Evolutionary conservation across 2,329 filamentous ascomycete species (phyloP).

Genomic region (Epichloe scottii): DNA sequence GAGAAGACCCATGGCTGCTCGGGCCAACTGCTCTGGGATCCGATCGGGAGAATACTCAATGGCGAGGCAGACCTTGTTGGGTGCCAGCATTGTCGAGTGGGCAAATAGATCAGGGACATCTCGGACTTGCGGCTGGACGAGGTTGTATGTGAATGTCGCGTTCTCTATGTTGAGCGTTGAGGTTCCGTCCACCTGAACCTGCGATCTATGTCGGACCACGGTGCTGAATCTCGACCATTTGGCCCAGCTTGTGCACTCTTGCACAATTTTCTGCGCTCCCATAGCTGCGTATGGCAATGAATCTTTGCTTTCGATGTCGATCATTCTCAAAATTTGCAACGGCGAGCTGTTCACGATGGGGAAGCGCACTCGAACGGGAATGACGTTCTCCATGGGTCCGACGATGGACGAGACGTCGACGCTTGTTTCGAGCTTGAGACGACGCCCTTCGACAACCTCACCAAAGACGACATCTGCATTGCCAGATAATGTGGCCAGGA

Average conservation of each 20-base stretch:
- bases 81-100: constrained; percentile 25
- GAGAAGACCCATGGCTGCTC: constrained; percentile 32
- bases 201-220: constrained; percentile 36
- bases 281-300: constrained; percentile 38
- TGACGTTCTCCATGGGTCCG: constrained; percentile 33
- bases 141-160: constrained; percentile 31
- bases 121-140: constrained; percentile 27
- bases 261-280: constrained; percentile 37
- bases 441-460: constrained; percentile 36
- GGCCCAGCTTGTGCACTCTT: constrained; percentile 41
- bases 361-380: constrained; percentile 37
- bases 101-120: constrained; percentile 34
- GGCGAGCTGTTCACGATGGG: constrained; percentile 31
- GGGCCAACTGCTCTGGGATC: constrained; percentile 28
- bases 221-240: constrained; percentile 42
- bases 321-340: constrained; percentile 32
- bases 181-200: constrained; percentile 19
- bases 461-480: constrained; percentile 43
- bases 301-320: constrained; percentile 36
- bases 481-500: constrained; percentile 37
- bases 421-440: constrained; percentile 26
- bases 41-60: constrained; percentile 34
- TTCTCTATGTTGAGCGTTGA: constrained; percentile 32
- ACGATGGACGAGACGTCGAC: constrained; percentile 44
- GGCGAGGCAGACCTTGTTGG: constrained; percentile 27